These are phyloP conservation scores for Elaeis guineensis DNA, from an alignment of 176 grass and related monocot genomes.

Conservation along the genomic window DNA sequence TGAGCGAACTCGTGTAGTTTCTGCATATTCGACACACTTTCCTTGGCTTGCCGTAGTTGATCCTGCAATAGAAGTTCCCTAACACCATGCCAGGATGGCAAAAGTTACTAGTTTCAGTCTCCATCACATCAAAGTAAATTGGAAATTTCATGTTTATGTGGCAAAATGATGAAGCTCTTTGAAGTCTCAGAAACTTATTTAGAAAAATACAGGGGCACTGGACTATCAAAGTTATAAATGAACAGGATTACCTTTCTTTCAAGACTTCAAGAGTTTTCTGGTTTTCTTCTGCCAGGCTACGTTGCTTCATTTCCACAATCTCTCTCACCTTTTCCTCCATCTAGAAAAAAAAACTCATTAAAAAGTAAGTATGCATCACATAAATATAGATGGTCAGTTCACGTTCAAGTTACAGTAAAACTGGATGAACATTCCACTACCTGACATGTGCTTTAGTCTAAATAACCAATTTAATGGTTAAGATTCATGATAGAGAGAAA, in stretches of 20 bases:
- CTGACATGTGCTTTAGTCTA: too few species aligned
- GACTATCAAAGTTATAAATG: too few species aligned
- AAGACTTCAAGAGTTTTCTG: conserved; percentile 97
- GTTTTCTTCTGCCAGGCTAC: conserved; percentile 93
- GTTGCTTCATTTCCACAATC: conserved; percentile 99
- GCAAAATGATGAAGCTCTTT: conserved; percentile 4
- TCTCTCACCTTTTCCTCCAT: conserved; percentile 99
- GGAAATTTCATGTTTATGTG: conserved; percentile 1
- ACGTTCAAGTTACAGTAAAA: too few species aligned
- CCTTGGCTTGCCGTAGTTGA: conserved; percentile 89
- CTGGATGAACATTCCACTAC: too few species aligned
- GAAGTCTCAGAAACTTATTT: neutral
- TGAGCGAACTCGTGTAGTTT: conserved; percentile 94
- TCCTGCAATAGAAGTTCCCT: conserved; percentile 88
- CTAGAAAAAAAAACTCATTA: conserved; percentile 27
- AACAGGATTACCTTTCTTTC: conserved; percentile 72
- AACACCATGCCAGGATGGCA: conserved; percentile 18
- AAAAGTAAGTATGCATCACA: neutral
- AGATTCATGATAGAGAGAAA: too few species aligned
- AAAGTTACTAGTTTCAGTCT: neutral
- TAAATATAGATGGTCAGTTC: too few species aligned
- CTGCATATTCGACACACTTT: conserved; percentile 99
- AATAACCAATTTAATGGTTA: too few species aligned
- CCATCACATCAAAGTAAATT: conserved; percentile 1
- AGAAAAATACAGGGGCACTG: too few species aligned